Conservation (phyloP, 2,329 filamentous ascomycete species). For the Elsinoe perseae region DNA sequence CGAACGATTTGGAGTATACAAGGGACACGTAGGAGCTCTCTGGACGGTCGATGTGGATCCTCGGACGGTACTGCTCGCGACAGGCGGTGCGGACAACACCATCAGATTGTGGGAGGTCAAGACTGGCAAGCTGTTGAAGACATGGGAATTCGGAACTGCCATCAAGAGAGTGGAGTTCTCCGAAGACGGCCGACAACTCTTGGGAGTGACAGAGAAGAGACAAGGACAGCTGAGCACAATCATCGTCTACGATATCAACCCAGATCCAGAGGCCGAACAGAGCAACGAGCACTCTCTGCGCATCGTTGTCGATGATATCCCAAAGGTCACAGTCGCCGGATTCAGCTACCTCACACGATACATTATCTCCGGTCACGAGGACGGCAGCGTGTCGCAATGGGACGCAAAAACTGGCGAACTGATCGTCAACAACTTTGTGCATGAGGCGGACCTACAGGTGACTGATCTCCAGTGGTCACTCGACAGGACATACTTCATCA, state of each 20-base stretch:
- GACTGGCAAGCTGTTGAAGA: slow-evolving; percentile 87
- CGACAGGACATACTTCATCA: slow-evolving; percentile 97
- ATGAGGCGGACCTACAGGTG: slow-evolving; percentile 76
- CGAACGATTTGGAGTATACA: slow-evolving; percentile 93
- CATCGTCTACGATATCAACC: slow-evolving; percentile 80
- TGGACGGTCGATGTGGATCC: slow-evolving; percentile 98
- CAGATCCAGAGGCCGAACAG: slow-evolving; percentile 76
- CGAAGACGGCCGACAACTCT: slow-evolving; percentile 79
- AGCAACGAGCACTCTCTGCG: slow-evolving; percentile 71
- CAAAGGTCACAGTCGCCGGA: slow-evolving; percentile 94
- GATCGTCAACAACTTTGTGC: slow-evolving; percentile 69
- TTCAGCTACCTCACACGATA: slow-evolving; percentile 93
- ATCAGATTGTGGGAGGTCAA: slow-evolving; percentile 95
- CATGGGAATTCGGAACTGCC: slow-evolving; percentile 93
- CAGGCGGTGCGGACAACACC: slow-evolving; percentile 95
- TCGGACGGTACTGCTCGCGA: slow-evolving; percentile 82
- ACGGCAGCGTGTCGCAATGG: slow-evolving; percentile 83
- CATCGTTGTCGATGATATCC: slow-evolving; percentile 82
- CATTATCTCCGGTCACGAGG: slow-evolving; percentile 96
- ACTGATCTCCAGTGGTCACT: slow-evolving; percentile 91
- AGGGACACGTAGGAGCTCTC: slow-evolving; percentile 93
- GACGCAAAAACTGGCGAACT: slow-evolving; percentile 87
- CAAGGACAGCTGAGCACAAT: slow-evolving; percentile 95
- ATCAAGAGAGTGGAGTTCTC: slow-evolving; percentile 98
- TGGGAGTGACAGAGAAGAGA: slow-evolving; percentile 96